These are phyloP conservation scores for Fonsecaea monophora DNA, from an alignment of 2,329 filamentous ascomycete species.

Conservation along the genomic window DNA sequence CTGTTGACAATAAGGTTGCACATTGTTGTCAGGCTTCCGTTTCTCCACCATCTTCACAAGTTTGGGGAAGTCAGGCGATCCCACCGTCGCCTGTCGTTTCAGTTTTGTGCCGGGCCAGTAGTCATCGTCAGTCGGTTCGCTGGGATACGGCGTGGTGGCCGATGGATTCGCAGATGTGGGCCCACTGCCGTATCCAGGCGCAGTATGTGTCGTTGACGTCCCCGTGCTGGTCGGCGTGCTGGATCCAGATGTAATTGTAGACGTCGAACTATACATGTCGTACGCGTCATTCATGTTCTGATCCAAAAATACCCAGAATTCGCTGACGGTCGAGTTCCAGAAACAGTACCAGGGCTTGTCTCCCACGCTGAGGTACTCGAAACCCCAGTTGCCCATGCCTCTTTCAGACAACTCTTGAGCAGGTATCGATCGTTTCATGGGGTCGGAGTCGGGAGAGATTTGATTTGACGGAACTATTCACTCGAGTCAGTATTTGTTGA, in stretches of 20 bases:
- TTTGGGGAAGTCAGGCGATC: conserved; percentile 56
- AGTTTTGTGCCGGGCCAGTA: conserved; percentile 33
- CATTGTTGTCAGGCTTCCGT: conserved; percentile 55
- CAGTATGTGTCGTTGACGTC: conserved; percentile 3
- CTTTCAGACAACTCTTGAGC: conserved; percentile 24
- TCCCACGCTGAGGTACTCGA: conserved; percentile 55
- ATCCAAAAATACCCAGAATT: conserved; percentile 70
- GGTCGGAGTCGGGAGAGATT: conserved; percentile 41
- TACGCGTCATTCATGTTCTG: conserved; percentile 52
- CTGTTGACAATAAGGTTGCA: conserved; percentile 65
- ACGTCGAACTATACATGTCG: conserved; percentile 32
- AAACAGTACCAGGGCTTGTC: conserved; percentile 73
- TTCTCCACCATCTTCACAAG: conserved; percentile 72
- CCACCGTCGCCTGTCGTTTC: conserved; percentile 34
- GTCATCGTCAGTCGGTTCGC: conserved; percentile 31
- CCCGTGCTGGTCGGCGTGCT: conserved; percentile 29
- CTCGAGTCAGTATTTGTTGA: conserved; percentile 16
- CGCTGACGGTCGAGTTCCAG: conserved; percentile 71
- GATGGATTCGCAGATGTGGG: conserved; percentile 31
- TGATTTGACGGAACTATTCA: conserved; percentile 47
- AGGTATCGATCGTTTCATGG: conserved; percentile 43
- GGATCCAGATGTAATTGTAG: conserved; percentile 34
- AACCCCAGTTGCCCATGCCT: conserved; percentile 39
- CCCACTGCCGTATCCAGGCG: conserved; percentile 18
- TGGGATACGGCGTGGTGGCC: conserved; percentile 37